These are phyloP conservation scores for Mucuna pruriens DNA, from an alignment of 306 rosid species.

Conservation along the genomic window DNA sequence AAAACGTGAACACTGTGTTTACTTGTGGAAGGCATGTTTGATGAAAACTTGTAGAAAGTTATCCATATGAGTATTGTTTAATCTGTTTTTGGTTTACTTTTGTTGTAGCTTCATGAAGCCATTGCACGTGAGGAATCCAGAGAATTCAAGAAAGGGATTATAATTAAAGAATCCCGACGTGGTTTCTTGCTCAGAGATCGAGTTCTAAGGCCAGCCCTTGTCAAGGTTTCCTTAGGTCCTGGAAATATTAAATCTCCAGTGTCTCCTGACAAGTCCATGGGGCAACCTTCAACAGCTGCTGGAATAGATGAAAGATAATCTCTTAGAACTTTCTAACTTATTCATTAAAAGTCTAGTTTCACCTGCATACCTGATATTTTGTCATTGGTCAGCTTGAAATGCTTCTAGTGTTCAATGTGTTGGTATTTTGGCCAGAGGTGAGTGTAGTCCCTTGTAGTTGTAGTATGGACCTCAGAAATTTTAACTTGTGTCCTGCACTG, in stretches of 20 bases:
- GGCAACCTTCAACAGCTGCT: conserved; percentile 64
- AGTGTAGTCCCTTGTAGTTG: conserved; percentile 27
- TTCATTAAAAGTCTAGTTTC: conserved; percentile 27
- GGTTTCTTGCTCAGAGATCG: conserved; percentile 77
- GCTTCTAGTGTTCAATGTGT: conserved; percentile 23
- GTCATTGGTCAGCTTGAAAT: conserved; percentile 23
- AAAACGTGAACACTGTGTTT: background rate
- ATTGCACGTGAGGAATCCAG: conserved; percentile 81
- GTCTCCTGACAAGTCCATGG: conserved; percentile 47
- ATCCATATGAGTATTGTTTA: conserved; percentile 5
- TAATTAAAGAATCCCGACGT: conserved; percentile 73
- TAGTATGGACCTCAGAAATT: conserved; percentile 21
- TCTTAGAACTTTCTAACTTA: conserved; percentile 20
- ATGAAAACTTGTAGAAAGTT: conserved; percentile 4
- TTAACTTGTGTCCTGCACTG: conserved; percentile 12
- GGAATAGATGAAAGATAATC: conserved; percentile 62
- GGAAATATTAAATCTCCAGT: conserved; percentile 53
- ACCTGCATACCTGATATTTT: conserved; percentile 13
- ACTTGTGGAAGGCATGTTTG: conserved; percentile 16
- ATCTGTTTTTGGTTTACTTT: conserved; percentile 28
- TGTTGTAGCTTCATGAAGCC: conserved; percentile 79
- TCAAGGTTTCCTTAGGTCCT: conserved; percentile 84
- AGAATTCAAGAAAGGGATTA: conserved; percentile 77
- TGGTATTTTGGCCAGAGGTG: background rate
- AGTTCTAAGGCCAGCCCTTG: conserved; percentile 86